Conservation (phyloP, 2,329 filamentous ascomycete genomes). For the Aspergillus brunneoviolaceus region DNA sequence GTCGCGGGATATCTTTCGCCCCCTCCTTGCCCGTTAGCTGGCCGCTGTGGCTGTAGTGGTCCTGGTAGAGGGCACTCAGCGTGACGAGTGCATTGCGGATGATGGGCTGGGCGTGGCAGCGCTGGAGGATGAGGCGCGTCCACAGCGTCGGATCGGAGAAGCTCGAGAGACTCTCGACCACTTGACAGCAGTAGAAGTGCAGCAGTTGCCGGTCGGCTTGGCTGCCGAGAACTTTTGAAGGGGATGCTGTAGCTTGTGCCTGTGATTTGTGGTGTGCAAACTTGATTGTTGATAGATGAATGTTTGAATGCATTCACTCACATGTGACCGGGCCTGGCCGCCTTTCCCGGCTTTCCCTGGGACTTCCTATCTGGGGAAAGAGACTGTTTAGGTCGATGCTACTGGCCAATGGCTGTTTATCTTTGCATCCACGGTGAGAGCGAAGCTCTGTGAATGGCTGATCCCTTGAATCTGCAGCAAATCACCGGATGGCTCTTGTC, state of each 20-base stretch:
- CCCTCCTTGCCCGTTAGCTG: too few species aligned
- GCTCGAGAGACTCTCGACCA: constrained; percentile 16
- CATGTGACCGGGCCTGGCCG: too few species aligned
- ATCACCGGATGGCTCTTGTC: background rate
- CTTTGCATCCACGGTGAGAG: background rate
- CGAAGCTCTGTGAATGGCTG: too few species aligned
- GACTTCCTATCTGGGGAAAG: too few species aligned
- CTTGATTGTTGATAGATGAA: too few species aligned
- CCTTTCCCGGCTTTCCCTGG: too few species aligned
- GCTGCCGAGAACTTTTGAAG: constrained; percentile 25
- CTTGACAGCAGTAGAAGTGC: constrained; percentile 25
- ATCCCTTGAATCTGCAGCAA: background rate
- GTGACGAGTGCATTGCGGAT: constrained; percentile 24
- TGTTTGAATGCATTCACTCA: too few species aligned
- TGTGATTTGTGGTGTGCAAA: background rate
- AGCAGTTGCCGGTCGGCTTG: constrained; percentile 24
- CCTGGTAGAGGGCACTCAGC: constrained; percentile 21
- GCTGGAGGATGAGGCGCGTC: constrained; percentile 20
- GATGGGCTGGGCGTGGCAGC: constrained; percentile 23
- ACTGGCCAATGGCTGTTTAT: background rate
- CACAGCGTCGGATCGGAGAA: constrained; percentile 23
- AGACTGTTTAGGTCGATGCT: too few species aligned
- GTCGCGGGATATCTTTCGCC: background rate
- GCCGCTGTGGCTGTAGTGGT: background rate
- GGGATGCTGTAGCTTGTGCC: constrained; percentile 19